Base-by-base conservation (phyloP, 1,284 basidiomycete species). In the Apiotrichum brassicae region DNA sequence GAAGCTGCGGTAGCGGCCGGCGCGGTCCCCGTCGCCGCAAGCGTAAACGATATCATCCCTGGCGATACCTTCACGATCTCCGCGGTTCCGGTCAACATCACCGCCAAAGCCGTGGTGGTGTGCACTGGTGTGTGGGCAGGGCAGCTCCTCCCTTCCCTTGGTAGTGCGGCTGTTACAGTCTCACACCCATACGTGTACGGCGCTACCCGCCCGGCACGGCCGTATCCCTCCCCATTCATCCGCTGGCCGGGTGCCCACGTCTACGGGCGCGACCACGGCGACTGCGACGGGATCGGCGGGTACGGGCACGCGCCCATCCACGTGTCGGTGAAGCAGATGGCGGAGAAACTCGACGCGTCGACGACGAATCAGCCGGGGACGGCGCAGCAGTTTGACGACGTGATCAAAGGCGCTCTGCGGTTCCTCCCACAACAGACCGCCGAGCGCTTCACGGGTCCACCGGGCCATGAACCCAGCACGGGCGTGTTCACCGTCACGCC, bases 91-190 rank as follows among this genome's bases (percentile, higher is more conserved):
- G 38, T 30, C 1, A 11, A 35, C 22, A 20, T 26, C 23, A 39
- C 23, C 3, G 55, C 43, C 4, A 4, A 3, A 6, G 46, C 35
- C n/a, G 55, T 65, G 12, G 57, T 57, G 16, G 37, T 61, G 35
- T 52, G 53, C n/a, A 63, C 61, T 0, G 63, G 63, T 16, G 57
- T 59, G n/a, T 65, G 61, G 63, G 57, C 57, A 8, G 56, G 58
- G 6, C 58, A 63, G 47, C 59, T 65, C 7, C 25, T 57, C 2
- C 57, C 63, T 3, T 3, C 14, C 14, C 45, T 46, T 19, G 11
- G 11, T 1, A 19, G 38, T 8, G 37, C 34, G 9, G 52, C 53
- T 13, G 55, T 63, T 8, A 38, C 57, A 12, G 61, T 64, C 22
- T 49, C 58, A 12, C 63, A 64, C 28, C 58, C 61, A n/a, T 64